phyloP scores from a whole-genome alignment of 2,329 filamentous ascomycete genomes.

The Epichloe typhina region DNA sequence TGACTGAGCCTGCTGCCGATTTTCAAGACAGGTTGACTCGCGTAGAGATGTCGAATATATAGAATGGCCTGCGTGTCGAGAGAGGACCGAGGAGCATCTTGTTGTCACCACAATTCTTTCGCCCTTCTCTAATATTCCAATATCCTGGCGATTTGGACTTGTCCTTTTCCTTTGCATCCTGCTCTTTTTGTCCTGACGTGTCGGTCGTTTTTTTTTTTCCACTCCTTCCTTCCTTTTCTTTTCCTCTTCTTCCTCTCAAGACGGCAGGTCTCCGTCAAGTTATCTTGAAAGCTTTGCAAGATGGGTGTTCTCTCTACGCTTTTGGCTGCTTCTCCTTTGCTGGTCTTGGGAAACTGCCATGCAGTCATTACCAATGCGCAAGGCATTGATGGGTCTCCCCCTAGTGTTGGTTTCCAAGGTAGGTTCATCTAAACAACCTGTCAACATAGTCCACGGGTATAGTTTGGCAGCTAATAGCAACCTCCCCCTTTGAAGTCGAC shows the following conservation, averaged over 20 bases:
- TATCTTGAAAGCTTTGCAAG: not conserved
- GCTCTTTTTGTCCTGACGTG: too few species aligned
- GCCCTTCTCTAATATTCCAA: not conserved
- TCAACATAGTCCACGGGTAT: too few species aligned
- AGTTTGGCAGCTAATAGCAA: not conserved
- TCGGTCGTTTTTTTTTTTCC: not conserved
- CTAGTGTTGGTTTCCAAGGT: conserved; percentile 38
- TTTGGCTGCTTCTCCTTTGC: not conserved
- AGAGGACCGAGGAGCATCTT: not conserved
- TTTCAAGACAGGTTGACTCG: too few species aligned
- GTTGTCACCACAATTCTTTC: not conserved
- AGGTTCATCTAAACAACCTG: not conserved
- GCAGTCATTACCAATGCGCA: conserved; percentile 34
- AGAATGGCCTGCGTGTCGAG: not conserved
- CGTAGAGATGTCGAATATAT: not conserved
- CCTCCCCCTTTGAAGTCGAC: conserved; percentile 27
- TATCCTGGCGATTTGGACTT: not conserved
- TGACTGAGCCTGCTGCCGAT: too few species aligned
- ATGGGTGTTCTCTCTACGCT: not conserved
- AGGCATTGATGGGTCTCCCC: conserved; percentile 30
- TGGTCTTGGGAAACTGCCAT: conserved; percentile 17
- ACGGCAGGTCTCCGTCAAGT: not conserved
- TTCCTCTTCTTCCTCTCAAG: not conserved
- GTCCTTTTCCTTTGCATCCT: not conserved
- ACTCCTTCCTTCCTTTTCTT: not conserved